phyloP scores from a whole-genome alignment of 78 protist genomes.

The Dictyostelium citrinum region DNA sequence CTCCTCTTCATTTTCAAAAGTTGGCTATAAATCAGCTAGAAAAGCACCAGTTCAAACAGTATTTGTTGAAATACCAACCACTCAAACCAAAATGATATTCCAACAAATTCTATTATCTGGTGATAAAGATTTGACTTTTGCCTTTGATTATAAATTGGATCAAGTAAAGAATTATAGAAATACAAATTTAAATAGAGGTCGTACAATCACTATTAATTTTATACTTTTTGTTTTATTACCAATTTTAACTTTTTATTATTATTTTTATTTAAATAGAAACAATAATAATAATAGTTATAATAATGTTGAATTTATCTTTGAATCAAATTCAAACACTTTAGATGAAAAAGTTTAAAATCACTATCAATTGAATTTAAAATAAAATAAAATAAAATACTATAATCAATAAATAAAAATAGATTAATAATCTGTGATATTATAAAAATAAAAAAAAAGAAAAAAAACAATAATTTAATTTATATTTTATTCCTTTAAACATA shows the following conservation, averaged over 20 bases:
- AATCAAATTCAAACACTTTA: neutral
- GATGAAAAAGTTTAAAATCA: too few relatives aligned
- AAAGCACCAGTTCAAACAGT: constrained; percentile 24
- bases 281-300: too few relatives aligned
- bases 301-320: neutral
- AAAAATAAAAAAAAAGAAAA: too few relatives aligned
- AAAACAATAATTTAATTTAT: too few relatives aligned
- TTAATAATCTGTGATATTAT: too few relatives aligned
- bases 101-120: constrained; percentile 59
- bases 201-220: neutral
- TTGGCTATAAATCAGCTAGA: neutral
- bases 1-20: neutral
- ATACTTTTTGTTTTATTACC: neutral
- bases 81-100: neutral
- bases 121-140: neutral
- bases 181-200: neutral
- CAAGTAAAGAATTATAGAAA: neutral
- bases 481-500: too few relatives aligned
- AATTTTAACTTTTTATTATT: neutral
- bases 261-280: neutral
- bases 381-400: too few relatives aligned
- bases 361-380: too few relatives aligned
- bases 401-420: too few relatives aligned
- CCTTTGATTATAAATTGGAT: neutral
- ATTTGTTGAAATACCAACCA: constrained; percentile 4